Conservation (phyloP, 495 filamentous ascomycete species). For the Penicillium coffeae region DNA sequence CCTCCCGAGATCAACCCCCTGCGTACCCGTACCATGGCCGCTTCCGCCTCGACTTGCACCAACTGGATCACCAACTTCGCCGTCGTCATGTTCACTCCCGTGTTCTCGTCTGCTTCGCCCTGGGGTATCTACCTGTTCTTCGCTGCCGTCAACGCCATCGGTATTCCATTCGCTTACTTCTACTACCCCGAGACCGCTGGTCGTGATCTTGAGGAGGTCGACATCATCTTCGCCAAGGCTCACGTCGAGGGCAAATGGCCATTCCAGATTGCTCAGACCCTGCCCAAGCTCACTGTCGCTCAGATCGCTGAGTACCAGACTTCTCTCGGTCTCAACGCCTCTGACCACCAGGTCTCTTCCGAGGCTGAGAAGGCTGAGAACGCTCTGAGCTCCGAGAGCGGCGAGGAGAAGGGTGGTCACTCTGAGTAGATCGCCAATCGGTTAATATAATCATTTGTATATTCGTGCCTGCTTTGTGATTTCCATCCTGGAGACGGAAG, state of each 20-base stretch:
- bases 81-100: slow-evolving; percentile 46
- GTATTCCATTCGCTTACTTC: slow-evolving; percentile 61
- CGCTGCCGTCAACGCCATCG: slow-evolving; percentile 61
- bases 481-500: slow-evolving; percentile 25
- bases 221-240: slow-evolving; percentile 47
- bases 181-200: slow-evolving; percentile 68
- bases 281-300: slow-evolving; percentile 36
- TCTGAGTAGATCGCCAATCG: slow-evolving; percentile 14
- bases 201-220: slow-evolving; percentile 72
- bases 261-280: slow-evolving; percentile 27
- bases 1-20: slow-evolving; percentile 73
- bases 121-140: slow-evolving; percentile 58
- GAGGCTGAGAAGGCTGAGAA: slow-evolving; percentile 30
- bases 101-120: slow-evolving; percentile 24
- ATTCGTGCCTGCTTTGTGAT: slow-evolving; percentile 12
- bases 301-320: slow-evolving; percentile 29
- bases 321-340: slow-evolving; percentile 27
- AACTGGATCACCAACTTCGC: slow-evolving; percentile 49
- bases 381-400: slow-evolving; percentile 26
- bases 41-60: slow-evolving; percentile 39
- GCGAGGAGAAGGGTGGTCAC: slow-evolving; percentile 16
- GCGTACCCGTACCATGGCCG: slow-evolving; percentile 64
- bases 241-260: slow-evolving; percentile 38
- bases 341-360: slow-evolving; percentile 11
- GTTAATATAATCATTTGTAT: slow-evolving; percentile 3